These are phyloP conservation scores for Tolypocladium nubicola DNA, from an alignment of 2,329 filamentous ascomycete genomes.

Conservation along the genomic window DNA sequence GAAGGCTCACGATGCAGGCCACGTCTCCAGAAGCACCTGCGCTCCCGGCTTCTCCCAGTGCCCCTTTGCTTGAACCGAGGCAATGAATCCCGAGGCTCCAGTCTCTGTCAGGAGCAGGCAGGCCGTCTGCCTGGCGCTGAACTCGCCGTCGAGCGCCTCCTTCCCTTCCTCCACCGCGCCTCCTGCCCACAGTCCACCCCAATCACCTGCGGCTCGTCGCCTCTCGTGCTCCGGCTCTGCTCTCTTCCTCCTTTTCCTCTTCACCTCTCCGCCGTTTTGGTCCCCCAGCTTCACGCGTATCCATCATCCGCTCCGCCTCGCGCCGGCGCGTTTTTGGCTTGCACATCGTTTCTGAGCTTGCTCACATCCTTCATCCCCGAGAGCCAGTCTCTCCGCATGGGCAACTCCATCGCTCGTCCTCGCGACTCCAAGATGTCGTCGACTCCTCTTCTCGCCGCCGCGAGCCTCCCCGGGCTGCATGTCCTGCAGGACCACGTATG, in stretches of 20 bases:
- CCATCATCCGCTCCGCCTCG: background rate
- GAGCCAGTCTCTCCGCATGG: background rate
- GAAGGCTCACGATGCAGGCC: background rate
- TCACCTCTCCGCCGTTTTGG: background rate
- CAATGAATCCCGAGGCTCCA: no score
- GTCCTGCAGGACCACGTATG: slow-evolving; percentile 25
- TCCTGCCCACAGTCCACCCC: background rate
- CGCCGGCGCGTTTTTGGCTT: background rate
- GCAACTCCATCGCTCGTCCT: background rate
- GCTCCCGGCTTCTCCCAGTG: background rate
- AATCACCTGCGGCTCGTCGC: background rate
- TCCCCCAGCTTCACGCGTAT: background rate
- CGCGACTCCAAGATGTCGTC: slow-evolving; percentile 18
- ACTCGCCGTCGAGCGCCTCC: background rate
- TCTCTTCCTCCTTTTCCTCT: background rate
- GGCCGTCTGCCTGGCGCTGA: background rate
- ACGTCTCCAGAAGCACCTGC: background rate
- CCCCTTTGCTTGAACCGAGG: background rate
- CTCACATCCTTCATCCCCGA: background rate
- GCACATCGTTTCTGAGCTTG: slow-evolving; percentile 4
- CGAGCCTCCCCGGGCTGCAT: slow-evolving; percentile 19
- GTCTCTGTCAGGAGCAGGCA: background rate
- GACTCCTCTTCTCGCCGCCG: slow-evolving; percentile 21
- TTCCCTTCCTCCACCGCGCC: background rate
- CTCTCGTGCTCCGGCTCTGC: no score